Evolutionary conservation across 768 basidiomycete species (phyloP).

Genomic region (Paxillus rubicundulus): DNA sequence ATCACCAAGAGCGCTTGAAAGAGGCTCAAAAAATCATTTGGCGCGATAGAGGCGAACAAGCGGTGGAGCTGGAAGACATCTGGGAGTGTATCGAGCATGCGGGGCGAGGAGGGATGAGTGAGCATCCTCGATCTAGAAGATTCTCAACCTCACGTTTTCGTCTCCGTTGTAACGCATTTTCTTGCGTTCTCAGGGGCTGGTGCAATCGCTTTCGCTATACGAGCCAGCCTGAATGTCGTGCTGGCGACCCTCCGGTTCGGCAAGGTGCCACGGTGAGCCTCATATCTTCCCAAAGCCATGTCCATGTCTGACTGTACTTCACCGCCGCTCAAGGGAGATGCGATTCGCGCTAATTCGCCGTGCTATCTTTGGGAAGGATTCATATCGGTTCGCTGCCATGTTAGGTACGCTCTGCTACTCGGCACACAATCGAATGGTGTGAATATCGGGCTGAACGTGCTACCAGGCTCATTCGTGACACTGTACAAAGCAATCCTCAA

Average conservation of each 20-base stretch:
- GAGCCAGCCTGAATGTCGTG: slow-evolving; percentile 81
- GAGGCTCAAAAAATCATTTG: slow-evolving; percentile 80
- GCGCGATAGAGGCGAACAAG: slow-evolving; percentile 76
- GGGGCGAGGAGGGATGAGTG: slow-evolving; percentile 65
- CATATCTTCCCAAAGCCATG: background rate
- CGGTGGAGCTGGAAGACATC: slow-evolving; percentile 60
- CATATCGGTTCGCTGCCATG: slow-evolving; percentile 85
- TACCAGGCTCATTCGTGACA: slow-evolving; percentile 66
- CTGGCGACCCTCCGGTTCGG: slow-evolving; percentile 73
- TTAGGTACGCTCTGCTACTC: slow-evolving; percentile 48
- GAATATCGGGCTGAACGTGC: background rate
- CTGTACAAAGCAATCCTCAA: slow-evolving; percentile 82
- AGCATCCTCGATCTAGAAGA: slow-evolving; percentile 36
- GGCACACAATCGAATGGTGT: too few species aligned
- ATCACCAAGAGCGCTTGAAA: slow-evolving; percentile 71
- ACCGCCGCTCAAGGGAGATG: slow-evolving; percentile 45
- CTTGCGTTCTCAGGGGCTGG: slow-evolving; percentile 61
- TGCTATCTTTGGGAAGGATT: slow-evolving; percentile 82
- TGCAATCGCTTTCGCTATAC: slow-evolving; percentile 73
- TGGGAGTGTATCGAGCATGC: slow-evolving; percentile 73
- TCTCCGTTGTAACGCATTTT: background rate
- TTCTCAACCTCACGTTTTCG: background rate
- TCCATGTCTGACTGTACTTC: background rate
- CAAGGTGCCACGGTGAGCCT: slow-evolving; percentile 58
- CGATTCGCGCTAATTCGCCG: slow-evolving; percentile 68